phyloP scores from a whole-genome alignment of 768 basidiomycete genomes.

The Boletus subcaerulescens region DNA sequence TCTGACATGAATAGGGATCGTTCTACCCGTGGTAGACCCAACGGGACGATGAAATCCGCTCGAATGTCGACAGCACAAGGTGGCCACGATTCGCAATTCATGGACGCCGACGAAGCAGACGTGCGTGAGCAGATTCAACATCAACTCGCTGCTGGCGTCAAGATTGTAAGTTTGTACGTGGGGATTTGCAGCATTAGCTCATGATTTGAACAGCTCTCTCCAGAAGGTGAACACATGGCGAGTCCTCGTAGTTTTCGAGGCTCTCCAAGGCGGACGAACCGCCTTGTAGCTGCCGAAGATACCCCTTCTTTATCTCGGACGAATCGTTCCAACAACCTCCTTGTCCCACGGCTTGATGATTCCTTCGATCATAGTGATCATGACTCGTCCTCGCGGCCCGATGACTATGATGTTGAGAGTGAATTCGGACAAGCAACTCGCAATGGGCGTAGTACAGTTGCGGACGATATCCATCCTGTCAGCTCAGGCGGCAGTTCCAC shows the following conservation, averaged over 20 bases:
- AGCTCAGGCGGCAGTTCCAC: constrained; percentile 44
- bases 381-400: constrained; percentile 44
- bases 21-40: constrained; percentile 31
- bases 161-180: constrained; percentile 48
- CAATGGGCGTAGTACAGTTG: constrained; percentile 30
- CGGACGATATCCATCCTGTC: constrained; percentile 50
- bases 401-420: constrained; percentile 52
- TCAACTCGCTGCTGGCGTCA: constrained; percentile 72
- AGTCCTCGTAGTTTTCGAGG: constrained; percentile 68
- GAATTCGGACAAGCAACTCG: constrained; percentile 52
- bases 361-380: constrained; percentile 39
- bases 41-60: constrained; percentile 25
- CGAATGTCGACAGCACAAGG: constrained; percentile 42
- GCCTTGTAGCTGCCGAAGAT: constrained; percentile 32
- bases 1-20: constrained; percentile 40
- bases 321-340: constrained; percentile 41
- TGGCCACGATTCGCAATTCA: constrained; percentile 75
- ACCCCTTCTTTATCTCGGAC: constrained; percentile 39
- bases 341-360: constrained; percentile 45
- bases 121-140: constrained; percentile 87
- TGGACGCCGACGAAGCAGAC: constrained; percentile 84
- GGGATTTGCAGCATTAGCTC: constrained; percentile 6
- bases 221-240: constrained; percentile 54
- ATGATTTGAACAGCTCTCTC: constrained; percentile 51
- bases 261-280: constrained; percentile 58